Conservation (phyloP, 164 flowering plant genomes). For the Echeveria elegans region DNA sequence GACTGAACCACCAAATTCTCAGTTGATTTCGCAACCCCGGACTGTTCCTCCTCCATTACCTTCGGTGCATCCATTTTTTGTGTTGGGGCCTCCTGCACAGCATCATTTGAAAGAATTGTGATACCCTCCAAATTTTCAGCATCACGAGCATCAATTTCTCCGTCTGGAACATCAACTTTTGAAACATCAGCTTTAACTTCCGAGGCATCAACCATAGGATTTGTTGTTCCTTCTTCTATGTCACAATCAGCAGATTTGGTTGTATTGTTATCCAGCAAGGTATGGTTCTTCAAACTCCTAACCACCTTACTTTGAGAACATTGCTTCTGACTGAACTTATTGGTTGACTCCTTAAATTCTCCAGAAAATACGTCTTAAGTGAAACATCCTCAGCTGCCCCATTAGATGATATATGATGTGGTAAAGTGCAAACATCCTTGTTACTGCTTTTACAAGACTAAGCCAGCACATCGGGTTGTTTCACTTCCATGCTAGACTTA, state of each 20-base stretch:
- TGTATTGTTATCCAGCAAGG: not conserved
- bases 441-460: slow-evolving; percentile 18
- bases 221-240: slow-evolving; percentile 17
- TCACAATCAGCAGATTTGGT: slow-evolving; percentile 10
- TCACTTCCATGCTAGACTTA: slow-evolving; percentile 22
- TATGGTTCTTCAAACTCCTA: not conserved
- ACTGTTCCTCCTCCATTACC: not conserved
- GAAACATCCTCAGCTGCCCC: slow-evolving; percentile 24
- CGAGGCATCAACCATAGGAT: slow-evolving; percentile 11
- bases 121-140: slow-evolving; percentile 23
- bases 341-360: slow-evolving; percentile 17
- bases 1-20: not conserved
- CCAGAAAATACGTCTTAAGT: slow-evolving; percentile 22
- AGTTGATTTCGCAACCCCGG: not conserved
- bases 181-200: slow-evolving; percentile 19
- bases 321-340: not conserved
- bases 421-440: slow-evolving; percentile 27
- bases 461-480: slow-evolving; percentile 20
- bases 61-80: not conserved
- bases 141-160: slow-evolving; percentile 24
- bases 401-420: slow-evolving; percentile 22
- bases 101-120: not conserved
- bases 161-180: slow-evolving; percentile 19
- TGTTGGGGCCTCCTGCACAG: not conserved
- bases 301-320: not conserved